phyloP scores from a whole-genome alignment of 106 monocot genomes.

The Phalaenopsis aphrodite region DNA sequence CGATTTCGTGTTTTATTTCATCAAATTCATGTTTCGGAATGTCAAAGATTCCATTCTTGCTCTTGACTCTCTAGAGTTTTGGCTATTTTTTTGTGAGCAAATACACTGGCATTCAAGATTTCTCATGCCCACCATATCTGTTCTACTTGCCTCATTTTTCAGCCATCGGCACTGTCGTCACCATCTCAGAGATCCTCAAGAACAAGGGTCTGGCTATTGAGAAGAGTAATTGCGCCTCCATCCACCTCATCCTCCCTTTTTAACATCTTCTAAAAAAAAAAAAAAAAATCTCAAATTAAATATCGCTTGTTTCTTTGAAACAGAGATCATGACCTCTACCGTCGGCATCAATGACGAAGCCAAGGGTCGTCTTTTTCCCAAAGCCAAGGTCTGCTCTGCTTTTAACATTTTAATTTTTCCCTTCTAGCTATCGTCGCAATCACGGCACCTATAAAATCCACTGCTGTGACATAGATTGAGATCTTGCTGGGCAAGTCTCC shows the following conservation, averaged over 20 bases:
- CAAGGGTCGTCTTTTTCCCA: conserved; percentile 40
- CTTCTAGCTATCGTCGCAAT: not conserved
- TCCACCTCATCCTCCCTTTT: not conserved
- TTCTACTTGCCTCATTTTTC: conserved; percentile 2
- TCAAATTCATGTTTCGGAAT: not conserved
- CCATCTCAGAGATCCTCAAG: conserved; percentile 49
- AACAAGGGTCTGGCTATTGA: conserved; percentile 43
- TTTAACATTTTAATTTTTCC: not conserved
- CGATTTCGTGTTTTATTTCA: not conserved
- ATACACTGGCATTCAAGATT: too few species aligned
- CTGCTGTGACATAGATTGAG: not conserved
- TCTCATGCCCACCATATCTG: too few species aligned
- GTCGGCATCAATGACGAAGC: conserved; percentile 38
- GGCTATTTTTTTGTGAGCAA: not conserved
- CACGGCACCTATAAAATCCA: not conserved
- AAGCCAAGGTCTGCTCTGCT: conserved; percentile 31
- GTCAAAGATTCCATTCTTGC: not conserved
- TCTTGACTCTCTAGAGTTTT: not conserved
- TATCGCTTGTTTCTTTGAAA: not conserved
- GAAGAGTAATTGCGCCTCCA: conserved; percentile 20
- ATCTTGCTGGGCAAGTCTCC: conserved; percentile 3
- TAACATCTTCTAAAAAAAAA: not conserved
- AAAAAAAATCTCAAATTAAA: not conserved
- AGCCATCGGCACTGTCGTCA: conserved; percentile 51
- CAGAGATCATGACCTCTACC: conserved; percentile 50